Evolutionary conservation across 2,329 filamentous ascomycete genomes (phyloP), one percentile per base, ranked within the genome.

Genomic region (Aspergillus sojae): DNA sequence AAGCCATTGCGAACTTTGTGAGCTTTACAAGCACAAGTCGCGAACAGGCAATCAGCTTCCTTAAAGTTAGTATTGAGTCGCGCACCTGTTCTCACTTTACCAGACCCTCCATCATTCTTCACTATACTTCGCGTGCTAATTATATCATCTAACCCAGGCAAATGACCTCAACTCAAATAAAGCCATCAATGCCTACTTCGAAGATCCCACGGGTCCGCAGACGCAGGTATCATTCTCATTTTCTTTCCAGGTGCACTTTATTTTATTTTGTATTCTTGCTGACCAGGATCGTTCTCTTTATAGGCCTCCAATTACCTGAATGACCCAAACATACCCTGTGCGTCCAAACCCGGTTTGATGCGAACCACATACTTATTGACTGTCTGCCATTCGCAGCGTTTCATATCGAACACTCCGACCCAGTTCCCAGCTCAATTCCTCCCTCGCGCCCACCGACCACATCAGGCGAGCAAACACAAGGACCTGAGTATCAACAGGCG

Each of bases 371-470:
- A 30, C 14, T 46, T n/a, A 56, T 41, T 64, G 50, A 64, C 62
- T 41, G 30, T 12, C 34, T 36, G 62, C 11, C 60, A 54, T 58
- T 57, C 43, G 48, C 62, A 80, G 78, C 72, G n/a, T 77, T 79
- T 62, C 72, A 74, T 56, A 78, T 75, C 65, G 75, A 78, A 61
- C 75, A 75, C 52, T 68, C 75, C 61, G 76, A 80, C 58, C 69
- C 72, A 57, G 70, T 74, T n/a, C 70, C 73, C 28, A 72, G 73
- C 54, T 75, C 76, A 55, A 72, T 76, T 39, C 75, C 80, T 58
- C 79, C 80, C 19, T 80, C 81, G 48, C 81, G 82, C n/a, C 82
- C 82, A 46, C 80, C 81, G 4, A 83, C 81, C 6, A 75, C 79
- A 63, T 71, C 77, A 19, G 80, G 79, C 61, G 73, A 74, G 36